phyloP scores from a whole-genome alignment of 1,284 basidiomycete genomes.

The Pisolithus thermaeus region DNA sequence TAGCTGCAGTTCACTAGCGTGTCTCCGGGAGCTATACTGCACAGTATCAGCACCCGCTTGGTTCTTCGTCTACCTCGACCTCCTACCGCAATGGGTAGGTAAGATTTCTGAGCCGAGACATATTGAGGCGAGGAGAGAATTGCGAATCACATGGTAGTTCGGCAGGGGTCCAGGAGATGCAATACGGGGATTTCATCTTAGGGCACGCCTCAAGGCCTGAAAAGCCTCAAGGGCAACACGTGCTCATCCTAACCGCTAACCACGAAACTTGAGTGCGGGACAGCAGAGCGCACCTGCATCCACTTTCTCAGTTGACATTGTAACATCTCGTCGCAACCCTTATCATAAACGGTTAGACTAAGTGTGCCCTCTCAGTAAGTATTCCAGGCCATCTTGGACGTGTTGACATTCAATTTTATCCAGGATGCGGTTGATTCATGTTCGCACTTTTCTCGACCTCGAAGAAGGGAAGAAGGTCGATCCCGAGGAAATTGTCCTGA shows the following conservation, averaged over 20 bases:
- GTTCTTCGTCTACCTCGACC: no score
- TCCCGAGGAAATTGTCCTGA: neutral
- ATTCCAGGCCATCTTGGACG: neutral
- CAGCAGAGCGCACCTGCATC: neutral
- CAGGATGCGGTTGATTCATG: neutral
- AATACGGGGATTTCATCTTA: no score
- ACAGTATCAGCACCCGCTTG: no score
- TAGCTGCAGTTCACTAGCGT: no score
- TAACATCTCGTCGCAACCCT: neutral
- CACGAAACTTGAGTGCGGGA: neutral
- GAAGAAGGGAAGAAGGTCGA: neutral
- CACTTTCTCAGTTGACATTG: neutral
- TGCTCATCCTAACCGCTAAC: neutral
- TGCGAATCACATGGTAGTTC: no score
- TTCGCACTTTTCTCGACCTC: neutral
- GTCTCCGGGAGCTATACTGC: no score
- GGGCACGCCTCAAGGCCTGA: neutral
- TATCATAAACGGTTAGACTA: neutral
- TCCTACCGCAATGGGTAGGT: no score
- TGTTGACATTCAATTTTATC: neutral
- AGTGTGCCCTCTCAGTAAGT: neutral
- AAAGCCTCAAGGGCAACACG: neutral
- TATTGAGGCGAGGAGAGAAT: no score
- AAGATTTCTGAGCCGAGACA: no score
- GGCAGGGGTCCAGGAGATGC: no score